Conservation (phyloP, 106 monocot species). For the Platanthera guangdongensis region DNA sequence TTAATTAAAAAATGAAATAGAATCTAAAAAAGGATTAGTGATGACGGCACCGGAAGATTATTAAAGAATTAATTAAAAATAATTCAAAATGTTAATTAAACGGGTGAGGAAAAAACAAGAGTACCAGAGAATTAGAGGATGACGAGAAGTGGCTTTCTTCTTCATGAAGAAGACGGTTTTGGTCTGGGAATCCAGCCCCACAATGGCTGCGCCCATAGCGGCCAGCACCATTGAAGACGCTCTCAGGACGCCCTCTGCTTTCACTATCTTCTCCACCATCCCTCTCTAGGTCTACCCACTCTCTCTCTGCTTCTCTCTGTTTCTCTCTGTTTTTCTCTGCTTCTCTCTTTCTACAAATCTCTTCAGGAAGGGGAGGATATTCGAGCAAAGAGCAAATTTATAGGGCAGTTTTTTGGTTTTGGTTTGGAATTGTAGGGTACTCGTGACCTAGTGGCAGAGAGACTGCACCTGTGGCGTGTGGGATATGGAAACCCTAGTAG, state of each 20-base stretch:
- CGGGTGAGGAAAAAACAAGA: neutral
- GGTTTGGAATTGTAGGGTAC: too few species aligned
- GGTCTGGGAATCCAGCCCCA: conserved; percentile 39
- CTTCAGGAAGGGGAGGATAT: neutral
- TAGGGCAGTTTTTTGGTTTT: too few species aligned
- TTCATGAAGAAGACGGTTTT: conserved; percentile 32
- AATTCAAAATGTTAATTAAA: neutral
- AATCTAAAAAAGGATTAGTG: neutral
- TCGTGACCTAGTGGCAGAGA: too few species aligned
- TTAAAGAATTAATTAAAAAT: too few species aligned
- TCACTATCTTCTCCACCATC: conserved; percentile 5
- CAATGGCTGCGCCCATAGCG: conserved; percentile 17
- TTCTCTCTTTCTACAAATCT: neutral
- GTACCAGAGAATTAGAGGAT: conserved; percentile 42
- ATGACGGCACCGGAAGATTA: too few species aligned
- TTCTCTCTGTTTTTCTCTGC: neutral
- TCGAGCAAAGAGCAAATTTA: too few species aligned
- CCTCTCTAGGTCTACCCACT: neutral
- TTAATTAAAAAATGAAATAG: too few species aligned
- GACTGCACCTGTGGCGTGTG: too few species aligned
- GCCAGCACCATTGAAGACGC: conserved; percentile 24
- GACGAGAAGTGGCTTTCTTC: conserved; percentile 32
- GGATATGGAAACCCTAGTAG: too few species aligned
- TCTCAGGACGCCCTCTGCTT: conserved; percentile 24
- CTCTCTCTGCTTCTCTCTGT: neutral